Evolutionary conservation across 495 filamentous ascomycete species (phyloP).

Genomic region (Penicillium turbatum): DNA sequence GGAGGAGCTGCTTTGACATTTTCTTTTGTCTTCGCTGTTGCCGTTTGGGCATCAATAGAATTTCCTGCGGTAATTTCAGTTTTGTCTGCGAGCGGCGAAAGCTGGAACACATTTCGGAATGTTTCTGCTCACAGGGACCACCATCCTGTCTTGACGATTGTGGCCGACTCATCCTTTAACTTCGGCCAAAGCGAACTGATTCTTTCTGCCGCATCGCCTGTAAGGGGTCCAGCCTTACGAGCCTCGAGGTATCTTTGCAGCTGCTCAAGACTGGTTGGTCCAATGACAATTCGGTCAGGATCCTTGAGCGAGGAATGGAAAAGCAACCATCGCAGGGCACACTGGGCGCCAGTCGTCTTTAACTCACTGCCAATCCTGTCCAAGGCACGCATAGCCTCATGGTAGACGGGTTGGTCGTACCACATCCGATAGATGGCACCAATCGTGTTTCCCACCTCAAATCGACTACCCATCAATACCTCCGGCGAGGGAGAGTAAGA

Average conservation of each 20-base stretch:
- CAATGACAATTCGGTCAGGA: conserved; percentile 28
- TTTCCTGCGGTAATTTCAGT: no score
- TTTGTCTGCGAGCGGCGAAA: no score
- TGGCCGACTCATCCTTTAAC: not conserved
- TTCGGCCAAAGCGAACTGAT: conserved; percentile 3
- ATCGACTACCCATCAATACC: conserved; percentile 23
- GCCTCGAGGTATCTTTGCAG: conserved; percentile 10
- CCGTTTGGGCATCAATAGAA: no score
- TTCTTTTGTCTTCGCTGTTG: no score
- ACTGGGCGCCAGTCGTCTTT: conserved; percentile 14
- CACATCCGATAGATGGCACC: conserved; percentile 15
- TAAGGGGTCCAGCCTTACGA: conserved; percentile 5
- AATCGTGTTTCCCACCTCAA: conserved; percentile 22
- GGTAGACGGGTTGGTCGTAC: conserved; percentile 23
- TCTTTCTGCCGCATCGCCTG: not conserved
- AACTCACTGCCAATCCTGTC: not conserved
- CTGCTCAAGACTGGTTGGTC: conserved; percentile 23
- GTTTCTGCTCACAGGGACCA: conserved; percentile 2
- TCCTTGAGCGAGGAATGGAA: conserved; percentile 24
- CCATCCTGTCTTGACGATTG: conserved; percentile 13
- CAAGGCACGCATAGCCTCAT: conserved; percentile 17
- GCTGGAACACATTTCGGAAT: not conserved
- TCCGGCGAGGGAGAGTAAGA: conserved; percentile 11
- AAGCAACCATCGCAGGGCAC: conserved; percentile 30
- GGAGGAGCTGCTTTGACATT: no score